Evolutionary conservation across 495 filamentous ascomycete species (phyloP), one percentile per base, ranked within the genome.

Genomic region (Penicillium bialowiezense): DNA sequence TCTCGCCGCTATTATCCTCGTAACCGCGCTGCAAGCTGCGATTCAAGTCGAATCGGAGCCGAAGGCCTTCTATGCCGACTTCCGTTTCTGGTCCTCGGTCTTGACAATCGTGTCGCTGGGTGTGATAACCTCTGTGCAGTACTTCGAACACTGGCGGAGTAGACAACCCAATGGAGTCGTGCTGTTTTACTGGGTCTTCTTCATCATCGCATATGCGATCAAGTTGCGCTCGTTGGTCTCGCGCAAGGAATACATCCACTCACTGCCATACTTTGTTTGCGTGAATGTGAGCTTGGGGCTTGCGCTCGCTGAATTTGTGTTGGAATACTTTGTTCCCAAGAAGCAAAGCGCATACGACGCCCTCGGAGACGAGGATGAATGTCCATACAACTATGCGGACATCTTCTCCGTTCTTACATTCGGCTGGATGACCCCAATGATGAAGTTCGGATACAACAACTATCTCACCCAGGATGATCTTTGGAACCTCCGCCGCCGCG

Each of bases 381-480:
- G 93, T 56, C 95, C 95, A 0, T 84, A 86, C 28, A 91, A 97
- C 73, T 95, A 95, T 70, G 91, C 95, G 18, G 90, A 91, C 44
- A 77, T 97, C 37, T 97, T 97, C 70, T 96, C 92, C 8, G 82
- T 88, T 32, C 80, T 99, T 24, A 95, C 92, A 8, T 99, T 99
- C 64, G 82, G 88, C 48, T 99, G 95, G 95, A 96, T 99, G 90
- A 99, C 95, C 0, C 90, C 92, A 13, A 70, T 97, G 81, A 99
- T 99, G 95, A 90, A 86, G 58, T 84, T 85, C 70, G 95, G 95
- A 14, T 97, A 99, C 69, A 88, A 85, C 57, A 82, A 90, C 45
- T 99, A 79, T 62, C 76, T 99, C 42, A 96, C 90, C 5, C 92
- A 99, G 68, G 89, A 99, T 50, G 93, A 99, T 68, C 79, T 99